Base-by-base conservation (phyloP, 371 early-diverging fungal genomes). In the Mucor irregularis region DNA sequence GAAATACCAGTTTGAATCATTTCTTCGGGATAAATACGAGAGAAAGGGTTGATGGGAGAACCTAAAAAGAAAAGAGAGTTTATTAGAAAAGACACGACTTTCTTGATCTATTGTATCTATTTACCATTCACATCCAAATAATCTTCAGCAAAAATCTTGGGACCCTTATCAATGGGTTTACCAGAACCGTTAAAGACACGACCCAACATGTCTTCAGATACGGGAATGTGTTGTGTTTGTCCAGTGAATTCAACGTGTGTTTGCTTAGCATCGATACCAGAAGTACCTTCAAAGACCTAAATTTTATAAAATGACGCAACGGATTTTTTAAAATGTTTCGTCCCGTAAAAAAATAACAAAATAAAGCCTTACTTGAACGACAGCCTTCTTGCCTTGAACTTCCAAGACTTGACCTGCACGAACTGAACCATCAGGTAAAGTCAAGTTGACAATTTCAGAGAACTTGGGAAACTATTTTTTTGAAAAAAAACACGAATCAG, bases 1-100 rank as follows among this genome's bases (percentile, higher is more conserved):
- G 99, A 99, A 55, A 99, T 95, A 70, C 99, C 99, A 16, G 99
- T 99, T 80, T 99, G 99, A 61, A 99, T 99, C 99, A 99, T 99
- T 84, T 99, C 99, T 81, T 98, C 99, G 45, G 99, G 99, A 73
- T 99, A 99, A 62, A 98, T 96, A 78, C 99, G 92, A 47, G 96
- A 93, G 78, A 87, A 96, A 31, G 99, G 99, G 81, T 99, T 99
- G 80, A 99, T 98, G 30, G 99, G 99, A 59, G 97, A 96, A 38
- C 93, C 57, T 57, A 43, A 2, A 87, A 84, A 48, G 11, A 25
- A 11, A 26, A 22, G n/a, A n/a, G n/a, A n/a, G n/a, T n/a, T n/a
- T n/a, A n/a, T n/a, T n/a, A n/a, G n/a, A n/a, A n/a, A n/a, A n/a
- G n/a, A n/a, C n/a, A n/a, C n/a, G n/a, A n/a, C n/a, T n/a, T n/a